These are phyloP conservation scores for Penicillium roqueforti DNA, from an alignment of 495 filamentous ascomycete species.

Conservation along the genomic window DNA sequence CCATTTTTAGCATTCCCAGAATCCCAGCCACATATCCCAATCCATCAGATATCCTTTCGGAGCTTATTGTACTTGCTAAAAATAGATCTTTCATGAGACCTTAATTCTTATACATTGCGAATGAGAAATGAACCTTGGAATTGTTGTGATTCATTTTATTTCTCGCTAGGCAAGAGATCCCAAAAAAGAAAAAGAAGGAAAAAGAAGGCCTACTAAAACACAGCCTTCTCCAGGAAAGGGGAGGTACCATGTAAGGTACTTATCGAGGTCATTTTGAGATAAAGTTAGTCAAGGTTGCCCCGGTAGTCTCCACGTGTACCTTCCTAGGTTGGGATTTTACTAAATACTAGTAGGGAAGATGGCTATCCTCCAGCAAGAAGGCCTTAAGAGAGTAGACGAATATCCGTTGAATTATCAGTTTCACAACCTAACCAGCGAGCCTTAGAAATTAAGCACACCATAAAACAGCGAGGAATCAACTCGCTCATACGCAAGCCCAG, in stretches of 20 bases:
- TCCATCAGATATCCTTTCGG: background rate
- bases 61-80: background rate
- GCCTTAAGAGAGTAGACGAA: background rate
- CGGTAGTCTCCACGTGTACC: background rate
- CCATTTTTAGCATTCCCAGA: background rate
- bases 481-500: slow-evolving; percentile 1
- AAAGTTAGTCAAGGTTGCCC: background rate
- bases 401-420: background rate
- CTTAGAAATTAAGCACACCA: background rate
- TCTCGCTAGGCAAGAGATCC: too few species aligned
- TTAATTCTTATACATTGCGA: background rate
- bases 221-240: background rate
- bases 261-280: background rate
- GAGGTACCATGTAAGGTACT: background rate
- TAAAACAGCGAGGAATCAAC: background rate
- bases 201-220: background rate
- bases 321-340: background rate
- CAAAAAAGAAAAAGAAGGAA: background rate
- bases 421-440: background rate
- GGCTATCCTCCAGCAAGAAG: background rate
- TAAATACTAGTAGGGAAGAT: background rate
- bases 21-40: slow-evolving; percentile 18
- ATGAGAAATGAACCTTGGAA: too few species aligned
- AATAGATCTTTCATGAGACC: background rate
- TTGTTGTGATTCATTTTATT: too few species aligned